A percentile compares a stretch with the other conserved stretches of the same genome.
These are phyloP conservation scores for Pseudopyrenochaeta lycopersici DNA, from an alignment of 2,329 filamentous ascomycete genomes.

Conservation along the genomic window DNA sequence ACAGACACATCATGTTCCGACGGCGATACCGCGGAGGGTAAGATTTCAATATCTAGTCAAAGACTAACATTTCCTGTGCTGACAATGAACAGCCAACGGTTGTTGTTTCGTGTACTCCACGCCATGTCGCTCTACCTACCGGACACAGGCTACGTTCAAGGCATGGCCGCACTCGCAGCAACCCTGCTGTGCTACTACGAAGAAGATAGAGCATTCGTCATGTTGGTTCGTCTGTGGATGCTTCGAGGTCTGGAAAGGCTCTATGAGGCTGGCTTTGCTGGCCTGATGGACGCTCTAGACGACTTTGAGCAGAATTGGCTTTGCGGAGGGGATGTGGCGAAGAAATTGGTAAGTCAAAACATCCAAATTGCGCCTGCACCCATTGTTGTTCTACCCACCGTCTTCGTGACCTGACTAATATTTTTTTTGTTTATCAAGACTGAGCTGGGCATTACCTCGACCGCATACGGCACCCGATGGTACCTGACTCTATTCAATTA, in stretches of 20 bases:
- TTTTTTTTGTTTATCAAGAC: too few relatives aligned
- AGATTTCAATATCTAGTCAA: conserved; percentile 10
- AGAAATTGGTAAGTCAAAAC: conserved; percentile 72
- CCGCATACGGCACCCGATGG: conserved; percentile 96
- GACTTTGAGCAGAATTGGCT: conserved; percentile 91
- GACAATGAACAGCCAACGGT: conserved; percentile 66
- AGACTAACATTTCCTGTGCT: conserved; percentile 10
- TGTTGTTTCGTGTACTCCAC: conserved; percentile 92
- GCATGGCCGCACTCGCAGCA: conserved; percentile 93
- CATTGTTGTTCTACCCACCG: too few relatives aligned
- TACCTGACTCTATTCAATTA: conserved; percentile 98
- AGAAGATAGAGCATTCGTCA: conserved; percentile 92
- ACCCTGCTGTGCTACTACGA: conserved; percentile 97
- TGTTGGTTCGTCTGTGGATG: conserved; percentile 95
- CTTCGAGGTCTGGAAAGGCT: conserved; percentile 84
- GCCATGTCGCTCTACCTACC: conserved; percentile 91
- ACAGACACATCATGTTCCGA: conserved; percentile 96
- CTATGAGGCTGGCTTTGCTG: conserved; percentile 84
- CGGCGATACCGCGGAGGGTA: conserved; percentile 84
- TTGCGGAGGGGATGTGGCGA: conserved; percentile 76
- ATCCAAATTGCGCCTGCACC: conserved; percentile 1
- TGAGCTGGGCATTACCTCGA: conserved; percentile 82
- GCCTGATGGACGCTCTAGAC: conserved; percentile 83
- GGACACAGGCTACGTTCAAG: conserved; percentile 93
- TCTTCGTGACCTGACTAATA: too few relatives aligned